Evolutionary conservation across 2,329 filamentous ascomycete genomes (phyloP).

Genomic region (Pochonia chlamydosporia): DNA sequence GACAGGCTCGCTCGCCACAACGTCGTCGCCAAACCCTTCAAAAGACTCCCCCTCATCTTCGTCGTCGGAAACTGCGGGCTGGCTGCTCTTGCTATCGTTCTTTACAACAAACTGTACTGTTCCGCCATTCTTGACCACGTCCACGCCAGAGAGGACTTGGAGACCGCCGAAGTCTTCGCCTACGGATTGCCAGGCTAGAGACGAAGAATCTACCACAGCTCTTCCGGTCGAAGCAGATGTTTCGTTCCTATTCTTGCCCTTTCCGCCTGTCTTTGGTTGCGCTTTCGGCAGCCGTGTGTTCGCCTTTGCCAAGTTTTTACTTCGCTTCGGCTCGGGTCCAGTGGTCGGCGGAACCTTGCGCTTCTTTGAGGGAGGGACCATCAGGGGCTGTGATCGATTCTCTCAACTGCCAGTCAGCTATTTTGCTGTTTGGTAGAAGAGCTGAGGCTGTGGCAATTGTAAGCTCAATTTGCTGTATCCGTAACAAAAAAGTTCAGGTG

Average conservation of each 20-base stretch:
- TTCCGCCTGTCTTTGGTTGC: not conserved
- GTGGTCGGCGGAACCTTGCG: conserved; percentile 29
- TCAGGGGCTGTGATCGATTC: conserved; percentile 11
- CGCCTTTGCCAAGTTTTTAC: conserved; percentile 19
- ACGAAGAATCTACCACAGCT: conserved; percentile 36
- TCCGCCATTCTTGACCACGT: conserved; percentile 65
- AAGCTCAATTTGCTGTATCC: no score
- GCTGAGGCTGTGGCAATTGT: no score
- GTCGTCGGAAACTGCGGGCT: conserved; percentile 12
- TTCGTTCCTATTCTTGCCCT: conserved; percentile 9
- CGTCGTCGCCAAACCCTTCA: conserved; percentile 55
- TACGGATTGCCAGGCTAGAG: conserved; percentile 63
- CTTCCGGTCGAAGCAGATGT: conserved; percentile 12
- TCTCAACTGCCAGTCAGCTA: not conserved
- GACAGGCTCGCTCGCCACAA: conserved; percentile 26
- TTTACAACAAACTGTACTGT: conserved; percentile 50
- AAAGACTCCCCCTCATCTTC: conserved; percentile 49
- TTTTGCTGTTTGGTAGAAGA: no score
- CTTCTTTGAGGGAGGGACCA: conserved; percentile 29
- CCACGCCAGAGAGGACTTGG: conserved; percentile 87
- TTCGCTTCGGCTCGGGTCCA: conserved; percentile 30
- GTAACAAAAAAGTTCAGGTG: no score
- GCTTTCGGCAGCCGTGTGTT: not conserved
- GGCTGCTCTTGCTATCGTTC: conserved; percentile 14
- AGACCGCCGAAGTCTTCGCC: conserved; percentile 91